These are phyloP conservation scores for Collybiopsis luxurians DNA, from an alignment of 768 basidiomycete species.

Conservation along the genomic window DNA sequence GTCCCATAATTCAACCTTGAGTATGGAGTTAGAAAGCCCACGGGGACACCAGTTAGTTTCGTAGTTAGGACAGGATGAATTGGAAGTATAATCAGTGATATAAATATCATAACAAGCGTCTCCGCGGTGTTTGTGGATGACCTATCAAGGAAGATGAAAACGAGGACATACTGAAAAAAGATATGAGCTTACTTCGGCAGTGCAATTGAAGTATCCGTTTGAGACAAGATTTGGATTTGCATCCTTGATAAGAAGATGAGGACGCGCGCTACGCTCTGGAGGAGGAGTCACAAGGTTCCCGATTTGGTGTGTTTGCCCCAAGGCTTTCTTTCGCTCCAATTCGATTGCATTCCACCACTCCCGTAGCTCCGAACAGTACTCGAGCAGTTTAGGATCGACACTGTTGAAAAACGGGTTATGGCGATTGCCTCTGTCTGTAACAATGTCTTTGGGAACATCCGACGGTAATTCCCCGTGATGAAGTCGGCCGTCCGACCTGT, in stretches of 20 bases:
- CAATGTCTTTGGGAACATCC: slow-evolving; percentile 13
- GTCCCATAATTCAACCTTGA: not conserved
- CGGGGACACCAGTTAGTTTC: slow-evolving; percentile 44
- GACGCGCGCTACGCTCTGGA: slow-evolving; percentile 18
- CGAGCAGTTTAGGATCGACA: slow-evolving; percentile 31
- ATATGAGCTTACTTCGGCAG: slow-evolving; percentile 47
- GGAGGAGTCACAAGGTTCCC: not conserved
- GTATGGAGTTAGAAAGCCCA: not conserved
- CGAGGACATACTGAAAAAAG: not conserved
- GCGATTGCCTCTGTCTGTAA: slow-evolving; percentile 26
- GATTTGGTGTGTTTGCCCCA: slow-evolving; percentile 7
- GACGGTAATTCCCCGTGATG: slow-evolving; percentile 33
- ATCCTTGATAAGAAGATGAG: slow-evolving; percentile 51
- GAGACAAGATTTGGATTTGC: slow-evolving; percentile 41
- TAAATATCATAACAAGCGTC: slow-evolving; percentile 44
- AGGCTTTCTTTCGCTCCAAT: slow-evolving; percentile 15
- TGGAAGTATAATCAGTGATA: slow-evolving; percentile 66
- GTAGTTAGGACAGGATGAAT: slow-evolving; percentile 24
- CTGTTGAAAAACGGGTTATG: slow-evolving; percentile 39
- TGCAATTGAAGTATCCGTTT: slow-evolving; percentile 59
- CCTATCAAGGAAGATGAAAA: slow-evolving; percentile 28
- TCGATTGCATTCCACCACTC: slow-evolving; percentile 50
- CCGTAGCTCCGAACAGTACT: slow-evolving; percentile 40
- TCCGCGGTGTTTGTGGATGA: slow-evolving; percentile 41
- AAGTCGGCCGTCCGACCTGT: slow-evolving; percentile 34